Evolutionary conservation across 2,329 filamentous ascomycete species (phyloP).

Genomic region (Shiraia sp.): DNA sequence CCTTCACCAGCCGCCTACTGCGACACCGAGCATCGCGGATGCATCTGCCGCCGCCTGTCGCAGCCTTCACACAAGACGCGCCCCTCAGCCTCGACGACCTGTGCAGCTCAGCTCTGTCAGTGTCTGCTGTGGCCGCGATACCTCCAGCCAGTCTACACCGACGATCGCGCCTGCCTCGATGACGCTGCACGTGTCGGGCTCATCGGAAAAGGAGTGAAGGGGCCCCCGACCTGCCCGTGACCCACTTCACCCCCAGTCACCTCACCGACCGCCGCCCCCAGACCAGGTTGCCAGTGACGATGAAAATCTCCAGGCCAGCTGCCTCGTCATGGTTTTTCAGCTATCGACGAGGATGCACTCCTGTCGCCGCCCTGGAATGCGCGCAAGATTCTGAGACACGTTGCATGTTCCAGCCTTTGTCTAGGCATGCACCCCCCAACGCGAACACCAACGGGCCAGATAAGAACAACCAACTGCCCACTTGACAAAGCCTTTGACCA

Average conservation of each 20-base stretch:
- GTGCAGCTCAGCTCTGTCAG: not conserved
- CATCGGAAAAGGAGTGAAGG: slow-evolving; percentile 10
- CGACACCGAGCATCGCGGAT: not conserved
- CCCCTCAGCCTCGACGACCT: not conserved
- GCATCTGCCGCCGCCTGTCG: not conserved
- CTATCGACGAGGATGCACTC: slow-evolving; percentile 4
- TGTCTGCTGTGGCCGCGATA: not conserved
- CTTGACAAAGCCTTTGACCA: slow-evolving; percentile 6
- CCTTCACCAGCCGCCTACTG: slow-evolving; percentile 6
- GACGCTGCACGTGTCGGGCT: slow-evolving; percentile 25
- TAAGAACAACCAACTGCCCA: not conserved
- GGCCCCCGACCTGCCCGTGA: slow-evolving; percentile 11
- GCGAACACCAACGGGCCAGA: slow-evolving; percentile 13
- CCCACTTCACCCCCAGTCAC: slow-evolving; percentile 18
- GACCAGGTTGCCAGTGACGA: not conserved
- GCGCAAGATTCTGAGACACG: slow-evolving; percentile 22
- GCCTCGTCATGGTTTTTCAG: slow-evolving; percentile 3
- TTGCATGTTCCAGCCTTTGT: slow-evolving; percentile 18
- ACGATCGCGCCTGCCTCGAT: slow-evolving; percentile 10
- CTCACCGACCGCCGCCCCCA: slow-evolving; percentile 21
- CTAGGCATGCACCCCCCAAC: slow-evolving; percentile 11
- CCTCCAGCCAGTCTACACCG: not conserved
- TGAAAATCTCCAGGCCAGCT: slow-evolving; percentile 17
- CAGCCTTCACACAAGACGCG: not conserved
- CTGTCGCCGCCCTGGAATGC: slow-evolving; percentile 23